These are phyloP conservation scores for Paecilomyces sp. DNA, from an alignment of 2,329 filamentous ascomycete species.

Conservation along the genomic window DNA sequence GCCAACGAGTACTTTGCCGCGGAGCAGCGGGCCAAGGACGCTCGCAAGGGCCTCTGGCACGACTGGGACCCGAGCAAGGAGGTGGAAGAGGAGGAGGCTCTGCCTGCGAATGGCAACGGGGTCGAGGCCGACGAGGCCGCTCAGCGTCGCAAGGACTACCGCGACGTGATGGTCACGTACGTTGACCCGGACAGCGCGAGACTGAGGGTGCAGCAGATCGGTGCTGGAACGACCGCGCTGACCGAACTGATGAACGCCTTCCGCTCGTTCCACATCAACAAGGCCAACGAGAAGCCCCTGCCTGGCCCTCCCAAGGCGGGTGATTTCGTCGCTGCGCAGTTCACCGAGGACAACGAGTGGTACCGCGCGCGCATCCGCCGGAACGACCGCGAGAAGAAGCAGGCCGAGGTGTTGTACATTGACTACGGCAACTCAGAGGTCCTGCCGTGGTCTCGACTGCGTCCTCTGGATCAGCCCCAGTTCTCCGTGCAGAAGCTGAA, in stretches of 20 bases:
- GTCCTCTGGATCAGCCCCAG: slow-evolving; percentile 69
- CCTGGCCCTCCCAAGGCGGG: slow-evolving; percentile 77
- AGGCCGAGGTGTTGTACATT: slow-evolving; percentile 85
- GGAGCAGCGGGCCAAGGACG: slow-evolving; percentile 84
- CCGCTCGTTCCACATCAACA: slow-evolving; percentile 80
- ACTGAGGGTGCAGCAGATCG: slow-evolving; percentile 87
- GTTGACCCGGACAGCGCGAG: slow-evolving; percentile 69
- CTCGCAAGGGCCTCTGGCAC: slow-evolving; percentile 80
- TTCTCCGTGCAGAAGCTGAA: slow-evolving; percentile 78
- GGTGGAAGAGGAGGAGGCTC: slow-evolving; percentile 51
- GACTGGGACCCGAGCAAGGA: slow-evolving; percentile 91
- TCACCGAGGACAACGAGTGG: slow-evolving; percentile 84
- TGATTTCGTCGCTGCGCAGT: slow-evolving; percentile 84
- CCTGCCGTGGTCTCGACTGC: slow-evolving; percentile 75
- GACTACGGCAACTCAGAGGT: slow-evolving; percentile 95
- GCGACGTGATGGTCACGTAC: slow-evolving; percentile 86
- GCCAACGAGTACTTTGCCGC: slow-evolving; percentile 79
- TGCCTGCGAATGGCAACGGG: slow-evolving; percentile 42
- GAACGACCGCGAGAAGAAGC: slow-evolving; percentile 85
- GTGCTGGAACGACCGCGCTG: slow-evolving; percentile 74
- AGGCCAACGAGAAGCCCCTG: slow-evolving; percentile 69
- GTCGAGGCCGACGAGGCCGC: slow-evolving; percentile 50
- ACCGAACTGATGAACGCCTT: slow-evolving; percentile 87
- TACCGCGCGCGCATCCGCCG: slow-evolving; percentile 86
- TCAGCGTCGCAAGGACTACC: slow-evolving; percentile 77